Conservation (phyloP, 306 rosid species). For the Nissolia schottii region DNA sequence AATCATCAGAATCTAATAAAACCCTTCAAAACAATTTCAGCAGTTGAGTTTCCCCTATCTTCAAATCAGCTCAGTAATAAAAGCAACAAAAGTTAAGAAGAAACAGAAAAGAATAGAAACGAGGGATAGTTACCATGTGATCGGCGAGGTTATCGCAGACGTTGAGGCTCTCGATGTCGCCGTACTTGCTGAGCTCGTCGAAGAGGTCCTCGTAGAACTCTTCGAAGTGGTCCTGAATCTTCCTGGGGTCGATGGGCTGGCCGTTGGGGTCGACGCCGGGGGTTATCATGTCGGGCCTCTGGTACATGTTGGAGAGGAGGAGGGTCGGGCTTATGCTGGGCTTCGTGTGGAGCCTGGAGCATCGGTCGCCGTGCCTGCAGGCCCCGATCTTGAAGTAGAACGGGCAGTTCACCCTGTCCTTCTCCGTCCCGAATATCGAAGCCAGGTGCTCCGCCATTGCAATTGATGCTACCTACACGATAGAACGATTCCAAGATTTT, state of each 20-base stretch:
- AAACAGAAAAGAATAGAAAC: no score
- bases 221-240: conserved; percentile 27
- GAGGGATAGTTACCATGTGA: conserved; percentile 7
- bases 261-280: conserved; percentile 23
- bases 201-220: conserved; percentile 26
- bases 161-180: conserved; percentile 24
- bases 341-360: conserved; percentile 20
- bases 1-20: no score
- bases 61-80: no score
- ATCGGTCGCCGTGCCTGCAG: conserved; percentile 27
- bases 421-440: conserved; percentile 30
- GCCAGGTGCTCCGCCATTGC: conserved; percentile 34
- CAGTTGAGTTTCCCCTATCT: no score
- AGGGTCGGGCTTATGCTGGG: conserved; percentile 29
- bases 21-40: no score
- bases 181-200: conserved; percentile 24
- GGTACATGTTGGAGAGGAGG: conserved; percentile 26
- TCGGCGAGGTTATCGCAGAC: conserved; percentile 32
- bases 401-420: conserved; percentile 30
- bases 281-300: conserved; percentile 30
- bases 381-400: conserved; percentile 32
- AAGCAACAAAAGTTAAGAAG: no score
- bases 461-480: no score
- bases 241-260: conserved; percentile 25
- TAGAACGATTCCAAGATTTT: neutral